phyloP scores from a whole-genome alignment of 1,284 basidiomycete genomes.

The Meripilus lineatus region DNA sequence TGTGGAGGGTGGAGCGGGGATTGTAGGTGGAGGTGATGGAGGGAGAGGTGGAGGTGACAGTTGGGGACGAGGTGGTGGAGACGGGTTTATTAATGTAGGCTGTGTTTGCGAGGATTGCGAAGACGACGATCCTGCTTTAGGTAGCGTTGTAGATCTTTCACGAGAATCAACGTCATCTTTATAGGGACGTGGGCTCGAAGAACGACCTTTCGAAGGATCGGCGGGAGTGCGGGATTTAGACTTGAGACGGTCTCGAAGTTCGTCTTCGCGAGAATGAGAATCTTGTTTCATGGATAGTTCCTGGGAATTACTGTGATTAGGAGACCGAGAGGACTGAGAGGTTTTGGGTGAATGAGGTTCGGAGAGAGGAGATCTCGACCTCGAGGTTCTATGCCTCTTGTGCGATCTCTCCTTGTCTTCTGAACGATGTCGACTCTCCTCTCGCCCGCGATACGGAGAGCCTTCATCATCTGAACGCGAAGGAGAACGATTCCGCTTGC shows the following conservation, averaged over 20 bases:
- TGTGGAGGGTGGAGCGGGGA: not conserved
- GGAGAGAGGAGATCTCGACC: no score
- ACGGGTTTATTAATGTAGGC: no score
- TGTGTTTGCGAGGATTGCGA: not conserved
- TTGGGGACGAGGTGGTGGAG: constrained; percentile 1
- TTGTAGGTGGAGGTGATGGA: not conserved
- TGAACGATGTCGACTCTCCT: not conserved
- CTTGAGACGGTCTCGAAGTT: not conserved
- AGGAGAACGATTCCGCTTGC: not conserved
- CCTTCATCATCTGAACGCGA: no score
- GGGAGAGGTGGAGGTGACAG: not conserved
- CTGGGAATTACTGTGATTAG: no score
- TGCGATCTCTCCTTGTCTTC: not conserved
- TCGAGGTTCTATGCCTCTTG: no score
- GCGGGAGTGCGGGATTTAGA: not conserved
- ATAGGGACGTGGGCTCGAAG: not conserved
- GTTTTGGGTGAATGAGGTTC: no score
- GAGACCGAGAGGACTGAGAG: no score
- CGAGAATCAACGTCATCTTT: no score
- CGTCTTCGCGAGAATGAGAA: not conserved
- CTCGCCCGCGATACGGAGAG: no score
- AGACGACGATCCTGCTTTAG: not conserved
- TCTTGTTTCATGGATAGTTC: no score
- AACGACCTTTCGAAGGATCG: not conserved
- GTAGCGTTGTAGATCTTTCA: not conserved